phyloP scores from a whole-genome alignment of 1,284 basidiomycete species.

The Dichomitus squalens region DNA sequence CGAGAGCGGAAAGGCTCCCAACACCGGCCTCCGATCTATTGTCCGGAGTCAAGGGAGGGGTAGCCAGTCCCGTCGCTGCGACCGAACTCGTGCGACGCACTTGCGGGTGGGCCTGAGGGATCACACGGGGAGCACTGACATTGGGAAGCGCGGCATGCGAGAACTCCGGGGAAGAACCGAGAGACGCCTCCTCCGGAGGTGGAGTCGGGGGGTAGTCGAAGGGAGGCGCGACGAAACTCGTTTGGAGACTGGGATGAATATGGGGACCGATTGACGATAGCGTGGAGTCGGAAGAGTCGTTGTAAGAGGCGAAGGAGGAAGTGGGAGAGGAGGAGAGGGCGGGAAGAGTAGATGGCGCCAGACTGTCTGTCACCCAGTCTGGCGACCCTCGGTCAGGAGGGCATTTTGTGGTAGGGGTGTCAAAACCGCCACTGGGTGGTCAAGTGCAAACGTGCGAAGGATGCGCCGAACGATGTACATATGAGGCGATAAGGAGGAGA shows the following conservation, averaged over 20 bases:
- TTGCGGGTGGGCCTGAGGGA: slow-evolving; percentile 38
- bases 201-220: slow-evolving; percentile 35
- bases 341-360: slow-evolving; percentile 61
- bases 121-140: slow-evolving; percentile 44
- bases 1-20: slow-evolving; percentile 34
- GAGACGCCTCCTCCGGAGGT: slow-evolving; percentile 26
- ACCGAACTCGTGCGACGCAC: neutral
- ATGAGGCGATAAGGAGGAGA: neutral
- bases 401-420: slow-evolving; percentile 85
- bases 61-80: slow-evolving; percentile 39
- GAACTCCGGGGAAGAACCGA: slow-evolving; percentile 19
- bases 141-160: slow-evolving; percentile 23
- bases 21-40: slow-evolving; percentile 30
- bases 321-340: slow-evolving; percentile 40
- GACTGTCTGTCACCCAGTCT: slow-evolving; percentile 88
- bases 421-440: slow-evolving; percentile 82
- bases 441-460: neutral
- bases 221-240: slow-evolving; percentile 38
- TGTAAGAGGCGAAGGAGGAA: slow-evolving; percentile 39
- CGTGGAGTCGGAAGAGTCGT: slow-evolving; percentile 36
- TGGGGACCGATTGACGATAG: slow-evolving; percentile 32
- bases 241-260: slow-evolving; percentile 16
- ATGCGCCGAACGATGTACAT: neutral
- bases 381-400: slow-evolving; percentile 90
- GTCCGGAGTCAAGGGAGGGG: slow-evolving; percentile 70